Evolutionary conservation across 2,329 filamentous ascomycete genomes (phyloP).

Genomic region (Epichloe sylvatica): DNA sequence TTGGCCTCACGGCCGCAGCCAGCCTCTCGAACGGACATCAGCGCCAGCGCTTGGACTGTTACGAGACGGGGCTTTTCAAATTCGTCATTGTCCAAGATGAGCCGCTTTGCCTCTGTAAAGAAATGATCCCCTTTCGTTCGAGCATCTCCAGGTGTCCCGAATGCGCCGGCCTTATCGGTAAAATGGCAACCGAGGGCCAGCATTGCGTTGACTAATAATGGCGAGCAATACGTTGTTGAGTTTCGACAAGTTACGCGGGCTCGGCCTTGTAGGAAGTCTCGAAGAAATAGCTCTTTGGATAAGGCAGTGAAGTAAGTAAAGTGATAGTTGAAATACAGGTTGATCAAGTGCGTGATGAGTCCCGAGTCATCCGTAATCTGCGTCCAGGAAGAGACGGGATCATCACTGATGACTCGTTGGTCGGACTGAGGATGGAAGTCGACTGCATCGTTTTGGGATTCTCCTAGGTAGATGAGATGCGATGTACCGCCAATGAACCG

Average conservation of each 20-base stretch:
- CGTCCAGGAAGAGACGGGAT: slow-evolving; percentile 77
- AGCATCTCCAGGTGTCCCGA: slow-evolving; percentile 56
- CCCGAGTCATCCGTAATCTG: slow-evolving; percentile 66
- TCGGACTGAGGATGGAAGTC: slow-evolving; percentile 29
- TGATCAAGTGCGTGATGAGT: slow-evolving; percentile 73
- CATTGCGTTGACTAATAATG: slow-evolving; percentile 86
- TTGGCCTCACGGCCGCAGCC: slow-evolving; percentile 89
- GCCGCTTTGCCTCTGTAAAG: slow-evolving; percentile 80
- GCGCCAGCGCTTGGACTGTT: slow-evolving; percentile 80
- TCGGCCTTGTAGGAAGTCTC: slow-evolving; percentile 65
- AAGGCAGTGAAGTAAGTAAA: slow-evolving; percentile 92
- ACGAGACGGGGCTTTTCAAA: slow-evolving; percentile 79
- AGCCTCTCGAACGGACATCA: slow-evolving; percentile 94
- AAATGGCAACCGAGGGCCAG: slow-evolving; percentile 89
- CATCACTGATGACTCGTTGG: slow-evolving; percentile 39
- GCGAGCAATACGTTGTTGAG: slow-evolving; percentile 64
- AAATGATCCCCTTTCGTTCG: slow-evolving; percentile 91
- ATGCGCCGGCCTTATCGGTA: slow-evolving; percentile 60
- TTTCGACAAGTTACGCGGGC: slow-evolving; percentile 35
- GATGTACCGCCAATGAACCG: slow-evolving; percentile 91
- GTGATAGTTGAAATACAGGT: slow-evolving; percentile 98
- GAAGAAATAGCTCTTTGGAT: slow-evolving; percentile 73
- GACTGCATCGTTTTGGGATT: slow-evolving; percentile 22
- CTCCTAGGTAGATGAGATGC: slow-evolving; percentile 70
- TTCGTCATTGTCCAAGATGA: slow-evolving; percentile 84